Base-by-base conservation (phyloP, 768 basidiomycete species). In the Leucocoprinus leucothites region DNA sequence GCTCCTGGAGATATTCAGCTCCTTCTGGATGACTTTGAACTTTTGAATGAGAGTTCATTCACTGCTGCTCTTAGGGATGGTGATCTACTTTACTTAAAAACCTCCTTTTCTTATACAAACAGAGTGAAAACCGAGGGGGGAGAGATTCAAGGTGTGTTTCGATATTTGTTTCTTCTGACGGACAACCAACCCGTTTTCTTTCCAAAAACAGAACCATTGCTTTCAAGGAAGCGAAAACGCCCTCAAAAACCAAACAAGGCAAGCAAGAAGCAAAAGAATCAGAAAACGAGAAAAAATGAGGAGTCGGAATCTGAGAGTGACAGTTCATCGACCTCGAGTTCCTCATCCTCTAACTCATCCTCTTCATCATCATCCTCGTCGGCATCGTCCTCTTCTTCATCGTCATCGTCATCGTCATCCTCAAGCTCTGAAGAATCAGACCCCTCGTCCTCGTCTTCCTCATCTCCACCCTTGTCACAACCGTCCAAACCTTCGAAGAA, bases 11-110 rank as follows among this genome's bases (percentile, higher is more conserved):
- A 68, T 48, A 31, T 77, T 44, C 48, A 61, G 9, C 64, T 82
- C 13, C 55, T 70, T 16, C 60, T 82, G 47, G 80, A 82, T 36
- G 77, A 69, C 24, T 82, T 81, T 63, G 77, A 80, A 55, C 67
- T 82, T 34, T 60, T 82, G 58, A 70, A 78, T 53, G 68, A 70
- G 38, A 74, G 67, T 45, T 64, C 65, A 7, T 61, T 75, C 42
- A 57, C 59, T 22, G 59, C 62, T 46, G 72, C 76, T 16, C 64
- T 81, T 24, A 69, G 79, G 60, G 80, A 82, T 63, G 79, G 79
- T 0, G 80, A 82, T 66, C 65, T 82, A 34, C 63, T 81, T 16
- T 61, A 64, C 31, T 61, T 80, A 3, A 71, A 71, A 53, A 42
- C 58, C 35, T 42, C 53, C 22, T 5, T 31, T 31, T 38, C 38